Base-by-base conservation (phyloP, 2,329 filamentous ascomycete species). In the Alternaria sp. region DNA sequence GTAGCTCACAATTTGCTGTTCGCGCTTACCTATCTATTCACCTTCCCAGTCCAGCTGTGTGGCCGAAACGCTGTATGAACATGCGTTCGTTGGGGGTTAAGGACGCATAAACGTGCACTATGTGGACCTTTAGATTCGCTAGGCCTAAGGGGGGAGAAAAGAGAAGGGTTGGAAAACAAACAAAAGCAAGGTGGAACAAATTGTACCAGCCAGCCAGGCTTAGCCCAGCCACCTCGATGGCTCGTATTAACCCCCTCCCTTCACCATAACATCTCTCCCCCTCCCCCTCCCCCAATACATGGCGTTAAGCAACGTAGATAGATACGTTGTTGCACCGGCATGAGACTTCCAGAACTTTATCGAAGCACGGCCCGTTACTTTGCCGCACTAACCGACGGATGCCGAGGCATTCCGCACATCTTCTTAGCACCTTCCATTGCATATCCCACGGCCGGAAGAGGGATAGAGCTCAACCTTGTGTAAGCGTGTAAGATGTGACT, bases 371-470 rank as follows among this genome's bases (percentile, higher is more conserved):
- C 16, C 54, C 54, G 54, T 38, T 46, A 22, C 48, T 53, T 44
- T 51, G 53, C 63, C 56, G 61, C 61, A 43, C 32, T 28, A 52
- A 26, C 60, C 60, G 60, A 51, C 9, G 38, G 32, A 67, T 70
- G 54, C 68, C 70, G 68, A 57, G 53, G 49, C 51, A 67, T 66
- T 65, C 70, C 63, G 67, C 60, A 48, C 26, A 14, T 48, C 59
- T 67, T 66, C 58, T 61, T 36, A 42, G 38, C 51, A 67, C 61
- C 64, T 70, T 69, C 66, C 52, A 68, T 63, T 63, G 66, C 62
- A 67, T 70, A 64, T 62, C 69, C 62, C 68, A 72, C 66, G 64
- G 51, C 56, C 41, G 38, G 53, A 51, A 38, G 24, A 8, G 28
- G 55, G 48, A 24, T 47, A 20, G 26, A 7, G 51, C 2, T 8